These are phyloP conservation scores for Cubamyces sp. DNA, from an alignment of 768 basidiomycete genomes.

Conservation along the genomic window DNA sequence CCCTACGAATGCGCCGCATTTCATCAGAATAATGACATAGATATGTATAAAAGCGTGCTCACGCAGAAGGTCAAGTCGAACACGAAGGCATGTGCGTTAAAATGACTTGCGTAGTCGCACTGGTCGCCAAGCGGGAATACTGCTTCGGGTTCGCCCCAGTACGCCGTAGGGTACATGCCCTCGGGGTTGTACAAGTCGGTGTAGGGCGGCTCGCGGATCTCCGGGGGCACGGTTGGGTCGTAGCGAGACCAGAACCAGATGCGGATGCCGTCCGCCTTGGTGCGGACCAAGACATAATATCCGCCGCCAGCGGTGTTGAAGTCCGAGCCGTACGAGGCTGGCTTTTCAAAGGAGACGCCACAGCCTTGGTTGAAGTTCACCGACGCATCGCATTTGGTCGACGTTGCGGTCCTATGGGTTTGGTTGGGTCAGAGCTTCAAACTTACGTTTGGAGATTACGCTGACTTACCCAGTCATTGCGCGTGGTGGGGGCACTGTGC, in stretches of 20 bases:
- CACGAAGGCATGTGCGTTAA: slow-evolving; percentile 54
- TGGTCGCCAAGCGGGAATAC: slow-evolving; percentile 46
- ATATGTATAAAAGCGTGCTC: slow-evolving; percentile 27
- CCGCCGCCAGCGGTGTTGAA: slow-evolving; percentile 64
- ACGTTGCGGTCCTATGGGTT: slow-evolving; percentile 40
- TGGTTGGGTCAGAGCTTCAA: background rate
- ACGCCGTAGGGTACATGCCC: slow-evolving; percentile 25
- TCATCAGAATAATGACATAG: background rate
- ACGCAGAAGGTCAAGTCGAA: slow-evolving; percentile 70
- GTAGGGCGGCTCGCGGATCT: slow-evolving; percentile 35
- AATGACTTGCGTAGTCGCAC: slow-evolving; percentile 58
- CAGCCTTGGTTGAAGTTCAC: slow-evolving; percentile 66
- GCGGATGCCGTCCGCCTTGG: slow-evolving; percentile 46
- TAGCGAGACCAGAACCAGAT: slow-evolving; percentile 67
- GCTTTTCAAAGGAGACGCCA: slow-evolving; percentile 47
- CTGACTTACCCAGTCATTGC: slow-evolving; percentile 53
- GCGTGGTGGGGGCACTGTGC: slow-evolving; percentile 47
- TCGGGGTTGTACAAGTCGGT: slow-evolving; percentile 11
- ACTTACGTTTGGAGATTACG: slow-evolving; percentile 39
- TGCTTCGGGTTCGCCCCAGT: slow-evolving; percentile 55
- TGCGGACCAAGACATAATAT: slow-evolving; percentile 57
- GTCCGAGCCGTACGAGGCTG: slow-evolving; percentile 47
- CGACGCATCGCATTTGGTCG: slow-evolving; percentile 52
- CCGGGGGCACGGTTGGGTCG: slow-evolving; percentile 47
- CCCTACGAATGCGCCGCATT: slow-evolving; percentile 40